Evolutionary conservation across 331 rosid genomes (phyloP).

Genomic region (Ulmus americana): DNA sequence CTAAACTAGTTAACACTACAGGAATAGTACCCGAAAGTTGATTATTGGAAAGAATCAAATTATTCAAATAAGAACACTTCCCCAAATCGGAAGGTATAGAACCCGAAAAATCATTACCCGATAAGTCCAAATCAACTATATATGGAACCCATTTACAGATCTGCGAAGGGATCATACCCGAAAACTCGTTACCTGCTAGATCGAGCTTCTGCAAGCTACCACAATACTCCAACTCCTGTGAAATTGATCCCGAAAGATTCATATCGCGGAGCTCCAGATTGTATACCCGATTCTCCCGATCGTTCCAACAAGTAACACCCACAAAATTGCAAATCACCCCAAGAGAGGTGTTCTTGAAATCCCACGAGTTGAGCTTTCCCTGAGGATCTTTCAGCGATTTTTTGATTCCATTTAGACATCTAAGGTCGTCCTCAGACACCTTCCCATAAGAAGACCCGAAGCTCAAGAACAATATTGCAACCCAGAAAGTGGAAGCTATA

Average conservation of each 20-base stretch:
- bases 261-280: constrained; percentile 44
- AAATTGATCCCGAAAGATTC: constrained; percentile 53
- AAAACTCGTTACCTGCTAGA: constrained; percentile 51
- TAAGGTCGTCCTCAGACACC: constrained; percentile 44
- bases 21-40: constrained; percentile 64
- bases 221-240: constrained; percentile 53
- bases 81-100: constrained; percentile 39
- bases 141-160: constrained; percentile 71
- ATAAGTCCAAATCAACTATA: constrained; percentile 59
- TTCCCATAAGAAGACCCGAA: constrained; percentile 21
- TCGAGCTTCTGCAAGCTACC: constrained; percentile 53
- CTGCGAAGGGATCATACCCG: constrained; percentile 51
- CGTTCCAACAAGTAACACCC: constrained; percentile 78
- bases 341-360: constrained; percentile 49
- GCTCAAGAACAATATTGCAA: constrained; percentile 8
- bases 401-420: constrained; percentile 54
- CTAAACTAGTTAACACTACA: constrained; percentile 40
- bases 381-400: constrained; percentile 32
- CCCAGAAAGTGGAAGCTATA: background rate
- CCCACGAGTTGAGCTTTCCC: constrained; percentile 38
- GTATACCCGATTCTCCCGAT: constrained; percentile 57
- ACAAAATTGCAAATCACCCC: constrained; percentile 58
- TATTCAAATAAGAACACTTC: constrained; percentile 44
- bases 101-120: constrained; percentile 51
- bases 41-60: constrained; percentile 41